Evolutionary conservation across 805 yeast genomes (phyloP).

Genomic region (Metschnikowia picachoensis): DNA sequence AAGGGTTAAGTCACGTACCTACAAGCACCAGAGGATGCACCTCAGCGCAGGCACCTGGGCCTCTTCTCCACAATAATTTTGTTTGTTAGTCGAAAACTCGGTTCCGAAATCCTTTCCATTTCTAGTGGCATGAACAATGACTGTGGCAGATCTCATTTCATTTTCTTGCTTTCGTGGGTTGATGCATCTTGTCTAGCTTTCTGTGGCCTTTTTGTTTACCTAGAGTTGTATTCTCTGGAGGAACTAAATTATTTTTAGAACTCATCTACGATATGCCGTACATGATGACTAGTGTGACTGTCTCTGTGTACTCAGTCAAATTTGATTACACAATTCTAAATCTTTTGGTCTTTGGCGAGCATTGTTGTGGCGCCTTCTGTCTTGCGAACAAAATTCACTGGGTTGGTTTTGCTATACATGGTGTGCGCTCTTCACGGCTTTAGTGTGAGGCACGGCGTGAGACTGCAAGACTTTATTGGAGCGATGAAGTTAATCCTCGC

Average conservation of each 20-base stretch:
- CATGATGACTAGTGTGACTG: constrained; percentile 49
- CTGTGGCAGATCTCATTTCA: constrained; percentile 61
- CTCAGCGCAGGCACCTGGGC: constrained; percentile 76
- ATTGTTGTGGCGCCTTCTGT: constrained; percentile 38
- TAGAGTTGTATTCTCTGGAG: constrained; percentile 76
- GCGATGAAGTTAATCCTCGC: constrained; percentile 54
- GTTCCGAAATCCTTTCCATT: constrained; percentile 75
- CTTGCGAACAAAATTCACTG: constrained; percentile 30
- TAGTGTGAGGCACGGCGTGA: constrained; percentile 57
- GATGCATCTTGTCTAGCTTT: constrained; percentile 60
- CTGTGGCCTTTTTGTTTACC: constrained; percentile 61
- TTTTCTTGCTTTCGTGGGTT: constrained; percentile 62
- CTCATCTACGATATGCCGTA: constrained; percentile 60
- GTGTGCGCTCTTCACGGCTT: constrained; percentile 48
- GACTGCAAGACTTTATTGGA: constrained; percentile 61
- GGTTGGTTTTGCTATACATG: constrained; percentile 26
- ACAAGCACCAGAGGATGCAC: constrained; percentile 47
- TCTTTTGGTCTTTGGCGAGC: constrained; percentile 60
- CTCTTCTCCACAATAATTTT: constrained; percentile 59
- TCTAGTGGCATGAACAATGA: constrained; percentile 64
- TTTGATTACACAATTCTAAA: constrained; percentile 56
- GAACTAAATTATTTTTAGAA: constrained; percentile 69
- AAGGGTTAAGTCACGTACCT: constrained; percentile 12
- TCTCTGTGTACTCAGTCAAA: constrained; percentile 45
- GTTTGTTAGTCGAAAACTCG: constrained; percentile 66